Evolutionary conservation across 805 yeast genomes (phyloP), one percentile per base, ranked within the genome.

Genomic region (Lachancea nothofagi): DNA sequence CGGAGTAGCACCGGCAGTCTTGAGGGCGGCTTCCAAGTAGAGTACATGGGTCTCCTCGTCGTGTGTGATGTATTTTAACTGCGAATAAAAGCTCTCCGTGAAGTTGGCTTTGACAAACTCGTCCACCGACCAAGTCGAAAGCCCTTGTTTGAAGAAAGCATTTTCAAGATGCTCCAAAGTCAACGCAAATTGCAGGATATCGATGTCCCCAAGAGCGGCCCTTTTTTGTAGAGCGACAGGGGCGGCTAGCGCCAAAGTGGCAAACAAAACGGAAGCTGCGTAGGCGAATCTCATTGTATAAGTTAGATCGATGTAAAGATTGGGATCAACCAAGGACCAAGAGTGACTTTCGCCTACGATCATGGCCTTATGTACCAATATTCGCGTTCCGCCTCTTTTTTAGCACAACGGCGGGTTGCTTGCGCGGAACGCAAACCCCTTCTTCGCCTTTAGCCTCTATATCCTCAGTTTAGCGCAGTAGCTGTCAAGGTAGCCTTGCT

Each of bases 161-260:
- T 38, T 38, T 26, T 38, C 41, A 7, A 38, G 31, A 13, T 31
- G 41, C 22, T 38, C 41, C 22, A 38, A 26, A 19, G 41, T 38
- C 12, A 38, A 15, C 7, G 41, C 41, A 18, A 38, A 38, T 25
- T 38, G 41, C 14, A 38, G 14, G n/a, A 38, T 32, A 19, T 32
- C 41, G 13, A 18, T 14, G 25, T 38, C 38, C 7, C 15, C 28
- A 18, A 31, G 15, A 7, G 8, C 31, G 25, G 15, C 36, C 13
- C 41, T 19, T 14, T 32, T 30, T 18, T 25, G 17, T 6, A 38
- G 26, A 15, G 35, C 13, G 10, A 26, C 21, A 12, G 41, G 36
- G 12, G 27, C 36, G 5, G 41, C 36, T 15, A 31, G 20, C 2
- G 34, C 36, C 12, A 24, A 20, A 8, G 33, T 14, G 2, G 33